Conservation (phyloP, 768 basidiomycete species). For the Tulasnella sp. region DNA sequence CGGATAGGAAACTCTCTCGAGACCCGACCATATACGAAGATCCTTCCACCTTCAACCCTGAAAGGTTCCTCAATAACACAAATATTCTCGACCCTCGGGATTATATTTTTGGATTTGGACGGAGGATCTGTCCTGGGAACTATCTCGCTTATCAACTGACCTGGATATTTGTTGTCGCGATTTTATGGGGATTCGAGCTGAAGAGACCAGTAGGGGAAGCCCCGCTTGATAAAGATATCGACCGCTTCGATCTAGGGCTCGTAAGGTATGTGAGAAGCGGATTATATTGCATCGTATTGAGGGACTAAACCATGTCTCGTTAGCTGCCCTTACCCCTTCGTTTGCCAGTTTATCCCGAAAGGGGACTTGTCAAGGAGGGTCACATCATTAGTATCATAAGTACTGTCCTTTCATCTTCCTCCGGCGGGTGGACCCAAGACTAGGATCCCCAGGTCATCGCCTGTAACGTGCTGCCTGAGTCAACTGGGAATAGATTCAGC, state of each 20-base stretch:
- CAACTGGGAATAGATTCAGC: too few relatives aligned
- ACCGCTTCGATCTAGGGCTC: not conserved
- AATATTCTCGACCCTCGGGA: not conserved
- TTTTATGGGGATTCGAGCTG: not conserved
- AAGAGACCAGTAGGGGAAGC: not conserved
- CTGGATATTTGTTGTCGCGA: not conserved
- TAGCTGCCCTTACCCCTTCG: not conserved
- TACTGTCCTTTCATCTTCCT: not conserved
- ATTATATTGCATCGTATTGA: too few relatives aligned
- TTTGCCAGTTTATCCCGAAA: not conserved
- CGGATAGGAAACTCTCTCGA: not conserved
- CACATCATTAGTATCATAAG: not conserved
- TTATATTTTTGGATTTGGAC: constrained; percentile 14
- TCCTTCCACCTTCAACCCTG: not conserved
- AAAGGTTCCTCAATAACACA: not conserved
- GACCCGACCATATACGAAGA: not conserved
- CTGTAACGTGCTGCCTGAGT: too few relatives aligned
- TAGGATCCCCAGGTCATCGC: too few relatives aligned
- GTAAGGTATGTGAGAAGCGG: not conserved
- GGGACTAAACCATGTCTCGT: too few relatives aligned
- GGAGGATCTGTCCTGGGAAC: constrained; percentile 9
- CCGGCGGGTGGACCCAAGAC: too few relatives aligned
- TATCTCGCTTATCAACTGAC: not conserved
- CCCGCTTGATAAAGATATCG: not conserved
- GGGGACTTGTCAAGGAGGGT: not conserved